A percentile compares a stretch with the other conserved stretches of the same genome.
Evolutionary conservation across 2,329 filamentous ascomycete genomes (phyloP).

Genomic region (Aspergillus novoparasiticus): DNA sequence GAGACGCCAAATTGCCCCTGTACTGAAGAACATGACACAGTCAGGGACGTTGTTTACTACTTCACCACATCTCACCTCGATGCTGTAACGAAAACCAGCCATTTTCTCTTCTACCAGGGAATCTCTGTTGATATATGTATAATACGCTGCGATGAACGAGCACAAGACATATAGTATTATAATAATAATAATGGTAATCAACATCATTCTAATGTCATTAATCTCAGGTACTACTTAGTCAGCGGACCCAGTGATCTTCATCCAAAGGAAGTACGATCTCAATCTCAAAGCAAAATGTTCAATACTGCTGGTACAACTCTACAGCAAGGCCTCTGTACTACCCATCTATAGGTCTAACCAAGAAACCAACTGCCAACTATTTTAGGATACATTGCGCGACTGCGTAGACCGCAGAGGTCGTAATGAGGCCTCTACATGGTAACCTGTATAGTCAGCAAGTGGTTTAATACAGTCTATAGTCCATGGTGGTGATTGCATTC

Average conservation of each 20-base stretch:
- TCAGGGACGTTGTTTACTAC: neutral
- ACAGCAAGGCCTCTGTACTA: neutral
- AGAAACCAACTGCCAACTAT: neutral
- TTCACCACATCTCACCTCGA: neutral
- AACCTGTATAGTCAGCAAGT: neutral
- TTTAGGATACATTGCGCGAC: neutral
- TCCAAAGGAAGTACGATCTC: neutral
- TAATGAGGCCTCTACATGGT: neutral
- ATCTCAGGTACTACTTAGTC: neutral
- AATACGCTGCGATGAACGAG: neutral
- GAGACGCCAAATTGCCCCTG: conserved; percentile 71
- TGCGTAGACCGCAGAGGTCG: neutral
- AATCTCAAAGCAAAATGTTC: neutral
- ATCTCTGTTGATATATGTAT: neutral
- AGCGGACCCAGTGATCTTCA: conserved; percentile 1
- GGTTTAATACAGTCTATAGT: neutral
- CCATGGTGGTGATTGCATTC: neutral
- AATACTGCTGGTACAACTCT: neutral
- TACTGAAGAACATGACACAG: conserved; percentile 48
- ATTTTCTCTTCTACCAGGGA: neutral
- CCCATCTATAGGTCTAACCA: neutral
- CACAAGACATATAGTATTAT: neutral
- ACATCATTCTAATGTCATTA: neutral
- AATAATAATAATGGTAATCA: neutral
- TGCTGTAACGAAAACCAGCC: neutral